Conservation (phyloP, 768 basidiomycete species). For the Austroboletus festivus region DNA sequence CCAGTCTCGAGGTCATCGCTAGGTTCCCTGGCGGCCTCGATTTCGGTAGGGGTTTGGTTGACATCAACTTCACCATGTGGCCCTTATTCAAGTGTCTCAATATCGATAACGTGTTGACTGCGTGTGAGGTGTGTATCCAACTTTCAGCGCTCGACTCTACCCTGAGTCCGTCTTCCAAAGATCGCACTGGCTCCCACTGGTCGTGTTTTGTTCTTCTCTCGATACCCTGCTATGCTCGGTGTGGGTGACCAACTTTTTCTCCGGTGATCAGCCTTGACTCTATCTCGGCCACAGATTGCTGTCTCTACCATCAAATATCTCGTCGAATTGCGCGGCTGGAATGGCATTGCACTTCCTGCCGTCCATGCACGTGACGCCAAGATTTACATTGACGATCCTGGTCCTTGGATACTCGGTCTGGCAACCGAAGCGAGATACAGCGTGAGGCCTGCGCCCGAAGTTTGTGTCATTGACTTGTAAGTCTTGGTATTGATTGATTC, state of each 20-base stretch:
- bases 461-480: conserved; percentile 85
- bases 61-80: conserved; percentile 97
- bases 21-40: conserved; percentile 93
- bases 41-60: conserved; percentile 86
- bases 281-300: conserved; percentile 53
- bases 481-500: conserved; percentile 25
- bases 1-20: conserved; percentile 76
- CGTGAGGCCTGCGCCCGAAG: conserved; percentile 70
- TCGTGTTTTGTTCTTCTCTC: conserved; percentile 81
- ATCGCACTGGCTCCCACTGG: conserved; percentile 87
- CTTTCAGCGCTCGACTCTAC: background rate
- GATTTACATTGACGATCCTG: conserved; percentile 93
- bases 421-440: conserved; percentile 83
- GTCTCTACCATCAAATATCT: conserved; percentile 90
- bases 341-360: conserved; percentile 76
- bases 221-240: conserved; percentile 89
- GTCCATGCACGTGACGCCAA: conserved; percentile 89
- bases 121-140: conserved; percentile 67
- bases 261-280: background rate
- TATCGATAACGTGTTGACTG: conserved; percentile 89
- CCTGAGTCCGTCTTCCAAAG: conserved; percentile 33
- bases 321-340: conserved; percentile 91
- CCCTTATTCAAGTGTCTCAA: conserved; percentile 91
- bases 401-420: conserved; percentile 93
- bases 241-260: conserved; percentile 35